These are phyloP conservation scores for Dactylellina cionopaga DNA, from an alignment of 2,329 filamentous ascomycete species.

Conservation along the genomic window DNA sequence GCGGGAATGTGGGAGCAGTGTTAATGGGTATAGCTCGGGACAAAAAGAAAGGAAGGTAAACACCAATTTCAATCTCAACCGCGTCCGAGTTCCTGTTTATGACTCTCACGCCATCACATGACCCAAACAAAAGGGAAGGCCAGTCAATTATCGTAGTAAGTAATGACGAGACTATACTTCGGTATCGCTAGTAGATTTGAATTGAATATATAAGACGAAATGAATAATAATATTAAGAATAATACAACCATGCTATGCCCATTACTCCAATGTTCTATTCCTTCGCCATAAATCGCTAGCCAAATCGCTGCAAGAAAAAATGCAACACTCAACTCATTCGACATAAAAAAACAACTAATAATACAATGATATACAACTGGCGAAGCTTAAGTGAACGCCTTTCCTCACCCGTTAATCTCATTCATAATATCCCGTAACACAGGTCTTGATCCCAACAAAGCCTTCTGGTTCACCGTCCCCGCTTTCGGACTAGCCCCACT, in stretches of 20 bases:
- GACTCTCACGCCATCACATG: constrained; percentile 49
- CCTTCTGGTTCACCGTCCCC: constrained; percentile 66
- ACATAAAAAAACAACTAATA: neutral
- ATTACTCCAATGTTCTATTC: neutral
- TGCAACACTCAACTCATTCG: neutral
- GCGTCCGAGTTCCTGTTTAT: constrained; percentile 26
- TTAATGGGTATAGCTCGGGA: too few species aligned
- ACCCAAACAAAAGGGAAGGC: constrained; percentile 1
- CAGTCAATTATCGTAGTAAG: too few species aligned
- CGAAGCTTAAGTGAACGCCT: neutral
- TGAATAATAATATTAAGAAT: too few species aligned
- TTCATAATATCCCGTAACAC: constrained; percentile 82
- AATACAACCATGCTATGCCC: too few species aligned
- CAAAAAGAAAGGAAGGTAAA: constrained; percentile 31
- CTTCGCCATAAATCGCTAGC: neutral
- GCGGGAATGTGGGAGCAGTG: too few species aligned
- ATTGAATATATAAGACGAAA: too few species aligned
- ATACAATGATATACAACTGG: neutral
- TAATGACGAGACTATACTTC: too few species aligned
- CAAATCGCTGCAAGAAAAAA: neutral
- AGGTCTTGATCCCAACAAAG: constrained; percentile 69
- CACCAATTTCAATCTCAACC: constrained; percentile 3
- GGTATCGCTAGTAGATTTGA: too few species aligned
- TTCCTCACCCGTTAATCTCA: constrained; percentile 64
- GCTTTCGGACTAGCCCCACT: constrained; percentile 52